Conservation (phyloP, 2,329 filamentous ascomycete genomes). For the Penicillium griseofulvum region DNA sequence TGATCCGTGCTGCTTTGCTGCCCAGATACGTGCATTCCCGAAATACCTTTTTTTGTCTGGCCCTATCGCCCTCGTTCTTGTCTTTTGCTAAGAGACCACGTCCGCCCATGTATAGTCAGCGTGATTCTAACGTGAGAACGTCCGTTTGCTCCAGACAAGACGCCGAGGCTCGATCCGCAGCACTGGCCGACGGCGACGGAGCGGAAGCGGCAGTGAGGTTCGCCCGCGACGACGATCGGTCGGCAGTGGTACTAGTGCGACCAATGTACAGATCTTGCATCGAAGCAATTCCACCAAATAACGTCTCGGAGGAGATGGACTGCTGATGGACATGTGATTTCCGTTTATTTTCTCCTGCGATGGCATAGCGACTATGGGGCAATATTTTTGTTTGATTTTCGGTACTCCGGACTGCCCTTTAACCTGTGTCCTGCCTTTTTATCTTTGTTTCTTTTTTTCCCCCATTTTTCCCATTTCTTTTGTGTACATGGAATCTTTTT, state of each 20-base stretch:
- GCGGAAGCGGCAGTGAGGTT: conserved; percentile 43
- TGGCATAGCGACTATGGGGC: conserved; percentile 40
- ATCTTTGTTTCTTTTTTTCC: conserved; percentile 10
- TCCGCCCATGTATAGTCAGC: conserved; percentile 40
- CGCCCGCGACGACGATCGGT: conserved; percentile 43
- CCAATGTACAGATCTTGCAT: conserved; percentile 36
- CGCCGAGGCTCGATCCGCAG: conserved; percentile 43
- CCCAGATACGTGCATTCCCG: conserved; percentile 25
- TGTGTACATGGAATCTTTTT: conserved; percentile 45
- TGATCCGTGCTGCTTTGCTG: conserved; percentile 25
- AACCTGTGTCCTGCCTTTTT: conserved; percentile 18
- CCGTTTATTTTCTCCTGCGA: conserved; percentile 30
- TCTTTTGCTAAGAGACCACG: conserved; percentile 43
- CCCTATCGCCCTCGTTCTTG: conserved; percentile 24
- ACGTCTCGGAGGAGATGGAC: conserved; percentile 20
- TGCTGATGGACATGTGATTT: conserved; percentile 24
- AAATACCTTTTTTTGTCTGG: conserved; percentile 16
- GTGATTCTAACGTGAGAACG: conserved; percentile 48
- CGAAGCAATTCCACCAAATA: conserved; percentile 46
- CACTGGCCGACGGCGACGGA: conserved; percentile 39
- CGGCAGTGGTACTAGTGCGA: conserved; percentile 33
- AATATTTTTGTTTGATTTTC: conserved; percentile 31
- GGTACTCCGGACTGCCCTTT: conserved; percentile 17
- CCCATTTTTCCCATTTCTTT: conserved; percentile 27
- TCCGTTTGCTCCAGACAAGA: conserved; percentile 48